Base-by-base conservation (phyloP, 2,329 filamentous ascomycete species). In the Shiraia bambusicola region DNA sequence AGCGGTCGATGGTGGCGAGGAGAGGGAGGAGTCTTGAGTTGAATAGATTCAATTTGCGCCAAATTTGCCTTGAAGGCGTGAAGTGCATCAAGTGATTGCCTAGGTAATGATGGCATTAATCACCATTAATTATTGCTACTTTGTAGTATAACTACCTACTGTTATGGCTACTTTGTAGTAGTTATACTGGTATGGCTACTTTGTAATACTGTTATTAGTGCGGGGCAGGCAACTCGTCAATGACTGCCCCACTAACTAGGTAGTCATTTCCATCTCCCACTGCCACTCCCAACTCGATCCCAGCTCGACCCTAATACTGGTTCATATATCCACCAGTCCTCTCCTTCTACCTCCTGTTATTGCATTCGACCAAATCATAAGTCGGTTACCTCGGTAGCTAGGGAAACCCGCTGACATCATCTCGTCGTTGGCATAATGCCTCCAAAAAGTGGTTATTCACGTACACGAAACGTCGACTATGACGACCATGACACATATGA, bases 401-500 rank as follows among this genome's bases (percentile, higher is more conserved):
- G 34, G 14, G 26, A 25, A 32, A 19, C 15, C 35, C 13, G 12
- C 34, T 28, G 24, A 26, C 22, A 19, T 25, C 30, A 17, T 14
- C 33, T 24, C 2, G 13, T 3, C 25, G 7, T 2, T 19, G 8
- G 13, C 27, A 37, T 42, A 14, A 6, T 67, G 63, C 58, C 60
- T 13, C 56, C 61, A 8, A 72, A 71, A 58, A 56, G 61, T 25
- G 65, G 67, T 31, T 60, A 67, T 45, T 71, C 71, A 30, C 66
- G 74, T 56, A 67, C 73, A 37, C 74, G 75, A 52, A 73, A 72
- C 39, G 57, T 76, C 28, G 69, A 63, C 42, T 76, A 74, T 51
- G 72, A 76, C 35, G 72, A 73, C 19, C 75, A 78, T 49, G 78
- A 81, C 50, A 47, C 76, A 11, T 76, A 78, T 57, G 71, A 73